Conservation (phyloP, 257 asterid species). For the Solanum pinnatisectum region DNA sequence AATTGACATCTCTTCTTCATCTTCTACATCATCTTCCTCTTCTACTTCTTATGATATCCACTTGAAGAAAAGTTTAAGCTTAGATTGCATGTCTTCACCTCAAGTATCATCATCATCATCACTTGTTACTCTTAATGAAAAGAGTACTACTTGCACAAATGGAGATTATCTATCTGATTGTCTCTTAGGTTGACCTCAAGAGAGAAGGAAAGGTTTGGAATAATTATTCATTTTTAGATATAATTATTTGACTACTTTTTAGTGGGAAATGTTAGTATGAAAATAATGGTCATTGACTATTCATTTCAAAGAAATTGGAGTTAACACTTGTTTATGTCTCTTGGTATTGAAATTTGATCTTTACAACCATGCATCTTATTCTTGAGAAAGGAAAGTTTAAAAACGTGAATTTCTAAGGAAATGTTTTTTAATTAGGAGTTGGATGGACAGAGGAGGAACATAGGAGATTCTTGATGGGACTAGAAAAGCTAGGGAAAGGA, state of each 20-base stretch:
- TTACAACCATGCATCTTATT: neutral
- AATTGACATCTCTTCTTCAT: constrained; percentile 17
- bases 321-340: neutral
- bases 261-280: neutral
- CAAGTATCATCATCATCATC: constrained; percentile 18
- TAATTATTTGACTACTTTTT: neutral
- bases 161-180: constrained; percentile 53
- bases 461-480: neutral
- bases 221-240: neutral
- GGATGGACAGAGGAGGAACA: neutral
- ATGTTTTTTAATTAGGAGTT: neutral
- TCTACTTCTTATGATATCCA: constrained; percentile 8
- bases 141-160: constrained; percentile 11
- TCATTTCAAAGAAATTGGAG: too few relatives aligned
- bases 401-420: neutral
- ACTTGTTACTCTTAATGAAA: constrained; percentile 14
- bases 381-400: neutral
- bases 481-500: neutral
- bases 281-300: neutral
- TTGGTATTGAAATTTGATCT: neutral
- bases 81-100: constrained; percentile 47
- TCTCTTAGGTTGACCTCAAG: constrained; percentile 22
- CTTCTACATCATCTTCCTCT: constrained; percentile 3
- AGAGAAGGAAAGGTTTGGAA: constrained; percentile 57
- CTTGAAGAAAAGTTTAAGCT: constrained; percentile 67